Conservation (phyloP, 2,329 filamentous ascomycete species). For the Dendryphion nanum region DNA sequence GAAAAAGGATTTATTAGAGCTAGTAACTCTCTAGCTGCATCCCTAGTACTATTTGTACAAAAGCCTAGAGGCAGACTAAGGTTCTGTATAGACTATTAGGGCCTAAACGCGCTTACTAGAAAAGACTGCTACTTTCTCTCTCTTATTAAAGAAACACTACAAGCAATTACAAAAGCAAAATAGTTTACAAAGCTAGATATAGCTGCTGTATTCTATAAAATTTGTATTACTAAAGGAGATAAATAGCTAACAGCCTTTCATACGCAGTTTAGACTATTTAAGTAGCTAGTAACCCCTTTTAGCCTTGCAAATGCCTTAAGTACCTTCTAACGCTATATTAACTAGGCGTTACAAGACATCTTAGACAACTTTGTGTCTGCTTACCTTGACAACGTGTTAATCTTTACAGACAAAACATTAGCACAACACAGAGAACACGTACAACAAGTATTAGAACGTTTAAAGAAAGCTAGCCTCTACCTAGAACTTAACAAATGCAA, state of each 20-base stretch:
- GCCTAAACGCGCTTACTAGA: slow-evolving; percentile 34
- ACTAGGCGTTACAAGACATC: slow-evolving; percentile 14
- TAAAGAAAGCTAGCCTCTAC: slow-evolving; percentile 7
- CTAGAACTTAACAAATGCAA: slow-evolving; percentile 19
- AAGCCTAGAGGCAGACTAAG: slow-evolving; percentile 28
- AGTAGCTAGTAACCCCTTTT: slow-evolving; percentile 33
- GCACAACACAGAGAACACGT: slow-evolving; percentile 4
- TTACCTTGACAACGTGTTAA: slow-evolving; percentile 23
- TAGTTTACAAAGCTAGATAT: slow-evolving; percentile 31
- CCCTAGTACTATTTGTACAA: slow-evolving; percentile 30
- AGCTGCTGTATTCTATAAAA: slow-evolving; percentile 5
- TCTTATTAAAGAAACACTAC: slow-evolving; percentile 31
- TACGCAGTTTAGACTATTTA: slow-evolving; percentile 30
- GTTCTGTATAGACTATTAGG: slow-evolving; percentile 38
- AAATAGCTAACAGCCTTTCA: slow-evolving; percentile 35
- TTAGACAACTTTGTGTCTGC: slow-evolving; percentile 18
- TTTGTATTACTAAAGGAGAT: slow-evolving; percentile 3
- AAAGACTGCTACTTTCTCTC: slow-evolving; percentile 35
- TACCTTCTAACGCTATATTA: slow-evolving; percentile 21
- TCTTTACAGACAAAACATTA: slow-evolving; percentile 11
- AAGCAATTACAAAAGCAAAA: slow-evolving; percentile 17
- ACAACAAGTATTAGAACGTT: slow-evolving; percentile 1
- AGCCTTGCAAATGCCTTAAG: slow-evolving; percentile 11
- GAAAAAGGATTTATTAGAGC: slow-evolving; percentile 7
- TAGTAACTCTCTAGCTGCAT: slow-evolving; percentile 4